These are phyloP conservation scores for Myxozyma neglecta DNA, from an alignment of 805 yeast species.

Conservation along the genomic window DNA sequence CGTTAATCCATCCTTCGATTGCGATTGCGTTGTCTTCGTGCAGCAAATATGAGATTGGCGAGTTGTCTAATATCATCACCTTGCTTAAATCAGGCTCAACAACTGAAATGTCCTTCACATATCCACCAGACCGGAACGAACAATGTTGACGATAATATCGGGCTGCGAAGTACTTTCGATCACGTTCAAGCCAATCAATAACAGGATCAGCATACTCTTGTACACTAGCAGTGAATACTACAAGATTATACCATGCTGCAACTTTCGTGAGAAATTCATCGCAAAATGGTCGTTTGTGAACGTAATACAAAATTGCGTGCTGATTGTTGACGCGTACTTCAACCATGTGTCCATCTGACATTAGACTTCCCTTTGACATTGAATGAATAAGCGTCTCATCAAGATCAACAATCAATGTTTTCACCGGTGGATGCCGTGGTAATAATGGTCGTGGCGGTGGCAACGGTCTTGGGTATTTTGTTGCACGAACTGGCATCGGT, in stretches of 20 bases:
- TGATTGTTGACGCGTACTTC: constrained; percentile 70
- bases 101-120: constrained; percentile 68
- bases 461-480: constrained; percentile 17
- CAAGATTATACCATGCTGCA: constrained; percentile 81
- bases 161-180: constrained; percentile 51
- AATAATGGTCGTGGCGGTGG: constrained; percentile 30
- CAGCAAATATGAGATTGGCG: constrained; percentile 82
- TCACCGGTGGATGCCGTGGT: constrained; percentile 39
- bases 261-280: constrained; percentile 79
- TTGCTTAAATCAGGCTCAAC: constrained; percentile 60
- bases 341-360: constrained; percentile 62
- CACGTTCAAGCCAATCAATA: constrained; percentile 83
- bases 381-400: constrained; percentile 96
- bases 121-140: constrained; percentile 72
- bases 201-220: constrained; percentile 97
- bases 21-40: constrained; percentile 87
- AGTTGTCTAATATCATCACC: constrained; percentile 82
- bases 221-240: constrained; percentile 92
- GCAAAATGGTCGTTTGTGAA: constrained; percentile 88
- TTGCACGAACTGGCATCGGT: constrained; percentile 14
- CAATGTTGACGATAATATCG: constrained; percentile 82
- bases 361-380: constrained; percentile 57
- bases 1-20: constrained; percentile 97
- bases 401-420: constrained; percentile 79
- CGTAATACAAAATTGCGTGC: constrained; percentile 80